A percentile compares a stretch with the other conserved stretches of the same genome.
Evolutionary conservation across 1,139 yeast species (phyloP).

Genomic region (Zygoascus hellenicus): DNA sequence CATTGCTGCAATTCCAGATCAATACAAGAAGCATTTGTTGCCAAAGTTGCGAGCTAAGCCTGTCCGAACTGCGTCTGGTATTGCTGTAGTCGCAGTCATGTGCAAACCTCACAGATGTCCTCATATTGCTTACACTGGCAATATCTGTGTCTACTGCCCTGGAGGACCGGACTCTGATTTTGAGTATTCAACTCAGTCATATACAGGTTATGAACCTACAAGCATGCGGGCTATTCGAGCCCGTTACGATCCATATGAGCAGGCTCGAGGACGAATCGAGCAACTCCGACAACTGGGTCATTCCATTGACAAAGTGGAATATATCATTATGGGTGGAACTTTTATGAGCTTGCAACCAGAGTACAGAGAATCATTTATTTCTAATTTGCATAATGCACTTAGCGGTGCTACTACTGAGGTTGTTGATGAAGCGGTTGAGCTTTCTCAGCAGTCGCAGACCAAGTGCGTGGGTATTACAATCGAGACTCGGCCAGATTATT

Average conservation of each 20-base stretch:
- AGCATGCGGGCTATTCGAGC: slow-evolving; percentile 98
- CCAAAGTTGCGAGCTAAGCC: slow-evolving; percentile 97
- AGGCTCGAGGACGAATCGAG: slow-evolving; percentile 95
- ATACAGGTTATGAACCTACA: slow-evolving; percentile 98
- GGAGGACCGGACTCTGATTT: slow-evolving; percentile 99
- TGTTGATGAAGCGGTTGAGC: slow-evolving; percentile 82
- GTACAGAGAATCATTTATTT: slow-evolving; percentile 82
- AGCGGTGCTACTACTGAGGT: slow-evolving; percentile 88
- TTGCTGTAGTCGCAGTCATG: slow-evolving; percentile 99
- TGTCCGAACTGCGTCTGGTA: slow-evolving; percentile 94
- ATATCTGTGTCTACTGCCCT: slow-evolving; percentile 97
- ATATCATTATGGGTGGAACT: slow-evolving; percentile 98
- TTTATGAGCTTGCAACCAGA: slow-evolving; percentile 91
- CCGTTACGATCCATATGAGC: slow-evolving; percentile 96
- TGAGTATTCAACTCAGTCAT: slow-evolving; percentile 95
- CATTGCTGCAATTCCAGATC: slow-evolving; percentile 93
- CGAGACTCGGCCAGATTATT: slow-evolving; percentile 97
- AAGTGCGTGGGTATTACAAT: slow-evolving; percentile 98
- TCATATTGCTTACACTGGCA: slow-evolving; percentile 97
- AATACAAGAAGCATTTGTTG: slow-evolving; percentile 79
- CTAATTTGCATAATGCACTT: slow-evolving; percentile 87
- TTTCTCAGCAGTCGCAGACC: slow-evolving; percentile 90
- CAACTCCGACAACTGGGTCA: slow-evolving; percentile 94
- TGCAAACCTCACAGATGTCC: slow-evolving; percentile 99
- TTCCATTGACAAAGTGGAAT: slow-evolving; percentile 94